Evolutionary conservation across 1,284 basidiomycete genomes (phyloP), one percentile per base, ranked within the genome.

Genomic region (Sporisorium sorghi): DNA sequence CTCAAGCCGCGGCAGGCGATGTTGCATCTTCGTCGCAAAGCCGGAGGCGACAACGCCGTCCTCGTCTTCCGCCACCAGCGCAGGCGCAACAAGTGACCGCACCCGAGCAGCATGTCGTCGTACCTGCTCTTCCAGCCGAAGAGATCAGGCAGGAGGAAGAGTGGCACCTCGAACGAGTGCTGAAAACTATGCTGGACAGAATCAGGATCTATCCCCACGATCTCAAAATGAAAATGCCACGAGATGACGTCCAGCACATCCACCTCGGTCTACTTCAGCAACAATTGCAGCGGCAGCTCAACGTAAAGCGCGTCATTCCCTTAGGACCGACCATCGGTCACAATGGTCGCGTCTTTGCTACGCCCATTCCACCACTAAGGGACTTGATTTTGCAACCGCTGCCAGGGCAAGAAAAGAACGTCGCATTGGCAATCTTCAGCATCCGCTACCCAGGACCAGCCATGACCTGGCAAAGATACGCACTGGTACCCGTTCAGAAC

Each of bases 401-500:
- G 2, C 15, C 8, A 19, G 37, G 12, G 4, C 8, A 6, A 14
- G n/a, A 5, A 5, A 15, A 40, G 0, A 48, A 40, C 17, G 54
- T 67, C 1, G 58, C 30, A n/a, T 67, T 42, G 43, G 58, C 58
- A 3, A 17, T 67, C 5, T 15, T 67, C 7, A 40, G 48, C 7
- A 37, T 60, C 24, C n/a, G 30, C 3, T 30, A 8, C 3, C 26
- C 10, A 3, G 3, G n/a, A 0, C 35, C 64, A 8, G 10, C 9
- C 0, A 23, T 57, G n/a, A 53, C 32, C 10, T 67, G 58, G 65
- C 15, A 37, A 11, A 30, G 30, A 8, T 67, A 67, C 35, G 54
- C 54, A 5, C 12, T 57, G 6, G 50, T 58, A 2, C 44, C 58
- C 3, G 37, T 53, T 5, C 7, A 11, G 0, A 33, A 19, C 37